Evolutionary conservation across 108 stramenopile genomes (phyloP), one percentile per base, ranked within the genome.

Genomic region (Schizochytrium sp.): DNA sequence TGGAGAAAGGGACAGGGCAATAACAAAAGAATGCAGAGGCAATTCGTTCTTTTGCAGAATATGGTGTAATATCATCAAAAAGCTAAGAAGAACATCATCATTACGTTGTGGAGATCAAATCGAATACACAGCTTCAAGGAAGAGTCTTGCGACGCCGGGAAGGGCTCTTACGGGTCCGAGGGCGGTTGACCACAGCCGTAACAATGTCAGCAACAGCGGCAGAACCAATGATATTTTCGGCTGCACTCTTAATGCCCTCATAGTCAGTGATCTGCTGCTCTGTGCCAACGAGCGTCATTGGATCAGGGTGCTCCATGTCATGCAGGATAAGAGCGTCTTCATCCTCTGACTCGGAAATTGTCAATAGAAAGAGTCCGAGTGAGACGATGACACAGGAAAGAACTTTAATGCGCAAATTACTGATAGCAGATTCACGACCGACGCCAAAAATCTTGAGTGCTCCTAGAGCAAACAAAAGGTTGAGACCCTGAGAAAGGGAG

Each of bases 371-470:
- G 50, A 83, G 76, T 56, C 76, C 76, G 0, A 83, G 38, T 13
- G 76, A 55, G 47, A 83, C 76, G 2, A 83, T 83, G 50, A 83
- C 45, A 53, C 76, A 83, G 50, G 76, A 83, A 53, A 83, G 76
- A 55, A 83, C 55, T 2, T 83, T 83, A 53, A 83, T 3, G 2
- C 76, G 76, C 15, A 83, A 40, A 28, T 83, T 83, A 53, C 28
- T 55, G 76, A 83, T 3, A 40, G 76, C 76, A 10, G 76, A 83
- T 28, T 83, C 76, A 53, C 76, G 76, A 10, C 76, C 76, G 47
- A 83, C 53, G 47, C 76, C 76, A 50, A 83, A 40, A 38, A 83
- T 12, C 76, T 83, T 83, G 76, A 83, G 76, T 19, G 76, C 76
- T 13, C 47, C 53, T 8, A 83, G n/a, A 50, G 76, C 76, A 28